phyloP scores from a whole-genome alignment of 2,329 filamentous ascomycete species.

The Metarhizium anisopliae region DNA sequence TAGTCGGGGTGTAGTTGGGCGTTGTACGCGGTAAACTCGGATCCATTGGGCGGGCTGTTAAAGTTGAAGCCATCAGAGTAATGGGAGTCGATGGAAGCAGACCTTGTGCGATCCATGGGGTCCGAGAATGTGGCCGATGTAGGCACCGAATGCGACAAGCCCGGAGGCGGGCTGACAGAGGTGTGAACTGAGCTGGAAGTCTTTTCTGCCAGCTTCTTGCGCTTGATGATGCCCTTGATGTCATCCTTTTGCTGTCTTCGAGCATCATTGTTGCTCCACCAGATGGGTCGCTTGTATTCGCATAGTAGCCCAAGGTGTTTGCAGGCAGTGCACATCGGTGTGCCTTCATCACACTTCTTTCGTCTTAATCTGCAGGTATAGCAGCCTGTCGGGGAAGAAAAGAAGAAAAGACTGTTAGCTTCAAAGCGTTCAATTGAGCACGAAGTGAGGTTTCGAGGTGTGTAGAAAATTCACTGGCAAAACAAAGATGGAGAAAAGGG shows the following conservation, averaged over 20 bases:
- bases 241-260: conserved; percentile 81
- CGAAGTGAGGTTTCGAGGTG: neutral
- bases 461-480: neutral
- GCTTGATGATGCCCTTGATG: conserved; percentile 97
- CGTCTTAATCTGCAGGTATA: conserved; percentile 59
- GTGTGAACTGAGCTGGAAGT: conserved; percentile 48
- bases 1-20: conserved; percentile 54
- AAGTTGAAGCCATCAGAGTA: conserved; percentile 65
- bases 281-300: conserved; percentile 93
- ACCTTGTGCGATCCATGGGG: conserved; percentile 61
- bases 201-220: conserved; percentile 91
- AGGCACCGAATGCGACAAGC: conserved; percentile 71
- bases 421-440: neutral
- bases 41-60: conserved; percentile 49
- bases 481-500: neutral
- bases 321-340: conserved; percentile 55
- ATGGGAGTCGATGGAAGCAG: conserved; percentile 72
- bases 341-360: conserved; percentile 62
- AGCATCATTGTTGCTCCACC: conserved; percentile 93
- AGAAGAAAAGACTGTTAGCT: conserved; percentile 2
- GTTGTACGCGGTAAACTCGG: conserved; percentile 54
- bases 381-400: conserved; percentile 38
- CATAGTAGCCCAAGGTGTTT: conserved; percentile 73
- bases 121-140: conserved; percentile 76
- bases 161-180: conserved; percentile 60